Percentiles rank a stretch among this genome's conserved stretches.
Conservation (phyloP, 2,329 filamentous ascomycete genomes). For the Sarocladium oryzae region DNA sequence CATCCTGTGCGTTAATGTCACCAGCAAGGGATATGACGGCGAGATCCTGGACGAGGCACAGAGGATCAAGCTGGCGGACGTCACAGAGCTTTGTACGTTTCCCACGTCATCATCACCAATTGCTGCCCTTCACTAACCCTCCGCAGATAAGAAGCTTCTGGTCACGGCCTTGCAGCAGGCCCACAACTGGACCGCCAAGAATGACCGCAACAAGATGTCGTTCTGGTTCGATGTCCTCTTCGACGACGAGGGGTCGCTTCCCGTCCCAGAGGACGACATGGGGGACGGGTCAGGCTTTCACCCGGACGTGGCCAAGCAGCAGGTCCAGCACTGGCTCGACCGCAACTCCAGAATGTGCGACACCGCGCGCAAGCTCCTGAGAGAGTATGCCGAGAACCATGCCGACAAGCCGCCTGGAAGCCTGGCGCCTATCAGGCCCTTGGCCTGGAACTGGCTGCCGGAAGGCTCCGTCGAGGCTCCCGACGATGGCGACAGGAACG, state of each 20-base stretch:
- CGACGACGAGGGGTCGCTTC: constrained; percentile 45
- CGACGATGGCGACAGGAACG: constrained; percentile 28
- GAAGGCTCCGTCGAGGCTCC: constrained; percentile 25
- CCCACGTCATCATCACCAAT: neutral
- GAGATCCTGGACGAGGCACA: constrained; percentile 54
- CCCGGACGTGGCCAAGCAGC: constrained; percentile 50
- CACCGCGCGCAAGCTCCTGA: constrained; percentile 46
- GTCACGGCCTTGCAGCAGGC: constrained; percentile 61
- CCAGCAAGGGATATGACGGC: constrained; percentile 60
- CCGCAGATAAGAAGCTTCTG: constrained; percentile 57
- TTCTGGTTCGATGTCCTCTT: constrained; percentile 63
- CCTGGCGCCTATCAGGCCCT: constrained; percentile 41
- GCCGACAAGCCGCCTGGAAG: constrained; percentile 43
- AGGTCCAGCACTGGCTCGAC: constrained; percentile 57
- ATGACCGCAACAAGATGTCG: constrained; percentile 63
- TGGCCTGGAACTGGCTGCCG: constrained; percentile 52
- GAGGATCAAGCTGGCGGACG: constrained; percentile 51
- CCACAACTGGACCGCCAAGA: constrained; percentile 64
- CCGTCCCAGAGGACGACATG: constrained; percentile 44
- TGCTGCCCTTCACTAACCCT: neutral
- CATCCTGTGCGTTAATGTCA: constrained; percentile 59
- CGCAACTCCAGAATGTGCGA: constrained; percentile 54
- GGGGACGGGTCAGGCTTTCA: constrained; percentile 47
- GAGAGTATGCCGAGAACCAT: constrained; percentile 46
- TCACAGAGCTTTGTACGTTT: constrained; percentile 56